Base-by-base conservation (phyloP, 2,329 filamentous ascomycete species). In the Zalaria sp. region DNA sequence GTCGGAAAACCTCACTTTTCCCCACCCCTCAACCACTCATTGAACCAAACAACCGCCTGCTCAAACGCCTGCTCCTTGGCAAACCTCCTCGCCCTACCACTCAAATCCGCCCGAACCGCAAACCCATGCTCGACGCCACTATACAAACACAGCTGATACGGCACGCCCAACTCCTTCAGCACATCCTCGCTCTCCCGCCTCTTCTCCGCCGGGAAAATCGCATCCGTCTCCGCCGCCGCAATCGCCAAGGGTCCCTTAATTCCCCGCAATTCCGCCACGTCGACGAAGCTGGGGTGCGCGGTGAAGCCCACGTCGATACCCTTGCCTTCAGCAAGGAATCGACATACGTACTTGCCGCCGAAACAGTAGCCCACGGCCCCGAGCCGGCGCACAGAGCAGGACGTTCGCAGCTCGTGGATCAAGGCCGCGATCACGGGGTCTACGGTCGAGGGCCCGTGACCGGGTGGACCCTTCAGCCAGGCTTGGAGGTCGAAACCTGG, bases 21-120 rank as follows among this genome's bases (percentile, higher is more conserved):
- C 18, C 18, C 18, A 18, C 18, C 29, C 29, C 29, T 32, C 37
- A 43, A 27, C 40, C 58, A 68, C 59, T 78, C 67, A 50, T 83
- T 72, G 51, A 93, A 87, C 85, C 85, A 93, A 40, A 67, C 58
- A 40, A 87, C 68, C 31, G 83, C 83, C 68, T 91, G 85, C 48
- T 70, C 54, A 57, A 91, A 91, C 4, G 85, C 84, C 62, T 81
- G 76, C 63, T 93, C 83, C 71, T 85, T 88, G 32, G 82, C 79
- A 52, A 73, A 89, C 58, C 72, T 77, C 54, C 73, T 59, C 37
- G 65, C 48, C 57, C 69, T 71, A 47, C 77, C 69, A 46, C 53
- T 69, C 28, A 71, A 45, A 55, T 91, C 81, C 27, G 68, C 70
- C 42, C 83, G 74, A 2, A 87, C 78, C 5, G 78, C 69, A 53